Evolutionary conservation across 192 early-diverging fungal genomes (phyloP).

Genomic region (Coemansia sp.): DNA sequence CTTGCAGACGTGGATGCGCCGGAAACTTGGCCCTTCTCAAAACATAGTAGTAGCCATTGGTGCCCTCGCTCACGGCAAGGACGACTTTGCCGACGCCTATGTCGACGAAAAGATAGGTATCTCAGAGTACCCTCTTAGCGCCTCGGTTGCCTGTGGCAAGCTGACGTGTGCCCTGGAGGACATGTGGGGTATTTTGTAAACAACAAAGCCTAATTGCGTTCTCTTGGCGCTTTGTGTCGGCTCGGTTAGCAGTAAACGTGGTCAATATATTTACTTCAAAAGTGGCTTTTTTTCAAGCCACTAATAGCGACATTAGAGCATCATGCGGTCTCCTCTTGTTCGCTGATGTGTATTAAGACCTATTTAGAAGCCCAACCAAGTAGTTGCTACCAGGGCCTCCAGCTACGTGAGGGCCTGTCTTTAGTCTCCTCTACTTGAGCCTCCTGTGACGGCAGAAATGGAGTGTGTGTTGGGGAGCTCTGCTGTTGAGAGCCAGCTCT

Average conservation of each 20-base stretch:
- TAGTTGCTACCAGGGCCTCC: conserved; percentile 36
- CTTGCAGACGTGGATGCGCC: conserved; percentile 73
- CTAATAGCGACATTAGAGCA: background rate
- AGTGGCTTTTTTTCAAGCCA: background rate
- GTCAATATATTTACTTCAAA: background rate
- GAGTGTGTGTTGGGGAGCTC: conserved; percentile 6
- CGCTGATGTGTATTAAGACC: too few relatives aligned
- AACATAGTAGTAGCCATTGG: conserved; percentile 91
- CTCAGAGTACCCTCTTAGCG: conserved; percentile 94
- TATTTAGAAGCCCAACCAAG: too few relatives aligned
- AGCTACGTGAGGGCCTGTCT: conserved; percentile 9
- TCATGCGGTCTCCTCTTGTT: background rate
- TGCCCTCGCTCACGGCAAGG: conserved; percentile 93
- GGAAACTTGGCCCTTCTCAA: conserved; percentile 72
- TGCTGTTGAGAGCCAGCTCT: conserved; percentile 15
- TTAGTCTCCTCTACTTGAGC: conserved; percentile 6
- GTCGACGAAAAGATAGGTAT: conserved; percentile 98
- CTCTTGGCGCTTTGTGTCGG: background rate
- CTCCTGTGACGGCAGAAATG: conserved; percentile 10
- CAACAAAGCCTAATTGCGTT: background rate
- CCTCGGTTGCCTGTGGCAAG: conserved; percentile 96
- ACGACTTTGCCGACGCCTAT: conserved; percentile 93
- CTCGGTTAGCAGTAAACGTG: background rate
- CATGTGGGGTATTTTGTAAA: conserved; percentile 81
- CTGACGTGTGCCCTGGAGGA: conserved; percentile 86